Percentiles rank a stretch among this genome's conserved stretches.
These are phyloP conservation scores for Fusarium pseudonygamai DNA, from an alignment of 2,329 filamentous ascomycete genomes.

Conservation along the genomic window DNA sequence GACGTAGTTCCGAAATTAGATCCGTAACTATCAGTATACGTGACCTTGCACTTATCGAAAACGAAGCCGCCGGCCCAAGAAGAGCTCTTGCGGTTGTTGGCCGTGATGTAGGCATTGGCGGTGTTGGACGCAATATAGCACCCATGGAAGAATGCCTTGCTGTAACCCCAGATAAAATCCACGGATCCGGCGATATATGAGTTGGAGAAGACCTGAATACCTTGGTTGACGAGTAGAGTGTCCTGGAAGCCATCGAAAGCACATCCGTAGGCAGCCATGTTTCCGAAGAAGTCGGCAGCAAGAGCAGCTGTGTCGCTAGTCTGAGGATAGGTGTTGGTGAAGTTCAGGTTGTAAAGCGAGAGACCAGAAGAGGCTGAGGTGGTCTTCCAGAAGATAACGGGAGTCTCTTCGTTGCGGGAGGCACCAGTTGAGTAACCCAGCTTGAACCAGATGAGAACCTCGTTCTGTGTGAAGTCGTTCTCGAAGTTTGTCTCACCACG, in stretches of 20 bases:
- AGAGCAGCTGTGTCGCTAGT: slow-evolving; percentile 55
- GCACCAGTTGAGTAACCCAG: slow-evolving; percentile 47
- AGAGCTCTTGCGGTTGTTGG: slow-evolving; percentile 44
- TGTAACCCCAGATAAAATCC: slow-evolving; percentile 44
- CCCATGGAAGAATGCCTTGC: slow-evolving; percentile 49
- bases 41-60: slow-evolving; percentile 46
- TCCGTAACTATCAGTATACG: slow-evolving; percentile 40
- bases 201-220: slow-evolving; percentile 58
- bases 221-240: slow-evolving; percentile 57
- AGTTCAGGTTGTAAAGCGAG: slow-evolving; percentile 69
- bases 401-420: slow-evolving; percentile 54
- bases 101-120: slow-evolving; percentile 45
- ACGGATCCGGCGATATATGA: slow-evolving; percentile 46
- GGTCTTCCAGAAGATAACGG: slow-evolving; percentile 56
- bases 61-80: slow-evolving; percentile 46
- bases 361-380: slow-evolving; percentile 56
- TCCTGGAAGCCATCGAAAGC: slow-evolving; percentile 59
- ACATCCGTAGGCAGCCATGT: slow-evolving; percentile 52
- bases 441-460: slow-evolving; percentile 33
- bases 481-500: slow-evolving; percentile 35
- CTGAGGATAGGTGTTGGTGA: slow-evolving; percentile 57
- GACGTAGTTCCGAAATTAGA: slow-evolving; percentile 50
- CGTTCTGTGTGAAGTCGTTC: slow-evolving; percentile 37
- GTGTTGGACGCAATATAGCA: slow-evolving; percentile 52
- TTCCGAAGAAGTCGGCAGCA: slow-evolving; percentile 48